Base-by-base conservation (phyloP, 2,329 filamentous ascomycete genomes). In the Ophiostoma pallidulum region DNA sequence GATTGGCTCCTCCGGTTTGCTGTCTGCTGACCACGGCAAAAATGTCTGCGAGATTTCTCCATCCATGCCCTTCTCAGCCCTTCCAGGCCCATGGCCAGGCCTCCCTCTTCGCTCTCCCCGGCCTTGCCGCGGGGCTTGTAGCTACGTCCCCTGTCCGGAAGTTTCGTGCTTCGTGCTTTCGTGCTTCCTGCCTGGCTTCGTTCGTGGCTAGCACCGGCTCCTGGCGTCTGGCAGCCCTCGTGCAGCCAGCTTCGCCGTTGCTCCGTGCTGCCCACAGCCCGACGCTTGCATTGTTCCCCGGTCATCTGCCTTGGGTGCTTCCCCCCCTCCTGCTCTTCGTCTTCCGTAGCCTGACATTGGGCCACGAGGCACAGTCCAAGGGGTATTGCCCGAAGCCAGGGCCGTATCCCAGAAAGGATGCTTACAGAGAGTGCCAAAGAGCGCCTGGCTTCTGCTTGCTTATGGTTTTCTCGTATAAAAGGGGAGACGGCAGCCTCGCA, bases 301-400 rank as follows among this genome's bases (percentile, higher is more conserved):
- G n/a, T n/a, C n/a, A n/a, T 22, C 13, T 24, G 37, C 19, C 19
- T 22, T 22, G 37, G 16, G n/a, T 22, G 24, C 5, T 28, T 10
- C 28, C 18, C 6, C 28, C 3, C 28, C 12, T 19, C 29, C 31
- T 41, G 7, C 26, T 4, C 24, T 24, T 29, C 13, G 41, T n/a
- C 19, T 26, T n/a, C n/a, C n/a, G n/a, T 39, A 44, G 35, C 20
- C 43, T 38, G n/a, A 26, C 19, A 35, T 47, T 50, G 48, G 43
- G 44, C 48, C 43, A 43, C 48, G 40, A 44, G 48, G 48, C 48
- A 50, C 48, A 46, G 48, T n/a, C n/a, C 26, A 32, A 19, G 6
- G n/a, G n/a, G n/a, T 22, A 14, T 31, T 45, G 43, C 35, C 42
- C 24, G 35, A 24, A 32, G 35, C 18, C 14, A 18, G 7, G 26